Evolutionary conservation across 331 rosid genomes (phyloP).

Genomic region (Dryas integrifolia): DNA sequence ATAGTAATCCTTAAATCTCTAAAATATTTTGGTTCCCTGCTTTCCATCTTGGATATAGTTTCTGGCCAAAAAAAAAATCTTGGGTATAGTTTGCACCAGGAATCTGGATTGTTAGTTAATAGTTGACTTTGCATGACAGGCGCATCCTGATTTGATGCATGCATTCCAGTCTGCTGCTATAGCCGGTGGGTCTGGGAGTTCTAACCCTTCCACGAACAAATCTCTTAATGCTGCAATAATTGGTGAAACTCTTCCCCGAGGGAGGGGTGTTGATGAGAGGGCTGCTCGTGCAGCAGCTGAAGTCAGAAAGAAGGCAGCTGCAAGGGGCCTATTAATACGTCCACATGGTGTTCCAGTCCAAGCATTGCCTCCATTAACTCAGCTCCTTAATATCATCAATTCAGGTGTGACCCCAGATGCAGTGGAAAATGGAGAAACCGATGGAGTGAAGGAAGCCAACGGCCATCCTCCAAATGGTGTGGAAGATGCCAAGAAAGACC

Average conservation of each 20-base stretch:
- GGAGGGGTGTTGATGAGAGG: slow-evolving; percentile 93
- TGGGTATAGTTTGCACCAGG: not conserved
- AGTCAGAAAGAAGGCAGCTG: slow-evolving; percentile 88
- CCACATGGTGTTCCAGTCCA: slow-evolving; percentile 83
- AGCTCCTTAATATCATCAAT: slow-evolving; percentile 68
- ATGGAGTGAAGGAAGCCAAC: slow-evolving; percentile 48
- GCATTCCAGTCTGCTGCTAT: slow-evolving; percentile 90
- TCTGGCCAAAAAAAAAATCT: not conserved
- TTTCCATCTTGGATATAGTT: not conserved
- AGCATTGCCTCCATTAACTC: slow-evolving; percentile 77
- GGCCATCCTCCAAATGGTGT: slow-evolving; percentile 33
- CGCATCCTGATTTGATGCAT: slow-evolving; percentile 84
- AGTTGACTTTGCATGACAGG: slow-evolving; percentile 40
- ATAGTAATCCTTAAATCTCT: not conserved
- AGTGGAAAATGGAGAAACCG: slow-evolving; percentile 43
- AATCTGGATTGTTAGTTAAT: slow-evolving; percentile 6
- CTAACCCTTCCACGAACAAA: slow-evolving; percentile 58
- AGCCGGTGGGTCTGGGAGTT: slow-evolving; percentile 84
- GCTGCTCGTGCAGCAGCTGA: slow-evolving; percentile 93
- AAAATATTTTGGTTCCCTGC: no score
- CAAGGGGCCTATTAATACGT: slow-evolving; percentile 72
- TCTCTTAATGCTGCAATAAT: slow-evolving; percentile 79
- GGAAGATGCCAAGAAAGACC: slow-evolving; percentile 33
- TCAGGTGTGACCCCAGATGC: slow-evolving; percentile 55
- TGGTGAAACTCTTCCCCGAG: slow-evolving; percentile 70